Conservation (phyloP, 345 rosid genomes). For the Camelina sativa region DNA sequence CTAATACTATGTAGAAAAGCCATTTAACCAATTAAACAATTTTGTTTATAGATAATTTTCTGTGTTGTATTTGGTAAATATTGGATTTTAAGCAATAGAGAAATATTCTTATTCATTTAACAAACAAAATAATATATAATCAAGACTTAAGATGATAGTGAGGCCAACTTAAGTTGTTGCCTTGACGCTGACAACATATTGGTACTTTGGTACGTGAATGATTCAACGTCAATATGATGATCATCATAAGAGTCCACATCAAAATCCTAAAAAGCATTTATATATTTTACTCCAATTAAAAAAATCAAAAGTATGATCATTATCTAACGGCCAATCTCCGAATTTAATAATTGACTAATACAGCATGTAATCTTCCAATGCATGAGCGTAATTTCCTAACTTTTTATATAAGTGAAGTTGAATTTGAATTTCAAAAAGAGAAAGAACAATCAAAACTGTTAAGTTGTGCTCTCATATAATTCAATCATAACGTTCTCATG, state of each 20-base stretch:
- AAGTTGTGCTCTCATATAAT: no score
- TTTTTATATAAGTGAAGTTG: no score
- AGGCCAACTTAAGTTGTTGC: background rate
- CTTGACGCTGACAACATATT: constrained; percentile 14
- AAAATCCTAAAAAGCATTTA: background rate
- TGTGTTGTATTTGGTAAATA: background rate
- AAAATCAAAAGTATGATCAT: background rate
- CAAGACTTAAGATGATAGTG: background rate
- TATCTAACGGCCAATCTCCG: constrained; percentile 2
- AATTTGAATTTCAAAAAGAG: no score
- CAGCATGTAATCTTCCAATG: no score
- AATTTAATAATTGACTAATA: background rate
- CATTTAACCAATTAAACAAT: background rate
- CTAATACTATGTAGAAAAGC: no score
- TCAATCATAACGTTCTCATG: no score
- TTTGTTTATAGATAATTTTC: background rate
- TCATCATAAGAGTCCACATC: background rate
- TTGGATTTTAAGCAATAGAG: background rate
- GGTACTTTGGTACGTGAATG: background rate
- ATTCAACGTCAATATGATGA: background rate
- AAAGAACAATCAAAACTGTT: no score
- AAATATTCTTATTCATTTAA: no score
- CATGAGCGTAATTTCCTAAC: no score
- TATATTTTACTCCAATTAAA: background rate
- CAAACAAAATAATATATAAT: background rate